Evolutionary conservation across 257 asterid genomes (phyloP).

Genomic region (Lithospermum erythrorhizon): DNA sequence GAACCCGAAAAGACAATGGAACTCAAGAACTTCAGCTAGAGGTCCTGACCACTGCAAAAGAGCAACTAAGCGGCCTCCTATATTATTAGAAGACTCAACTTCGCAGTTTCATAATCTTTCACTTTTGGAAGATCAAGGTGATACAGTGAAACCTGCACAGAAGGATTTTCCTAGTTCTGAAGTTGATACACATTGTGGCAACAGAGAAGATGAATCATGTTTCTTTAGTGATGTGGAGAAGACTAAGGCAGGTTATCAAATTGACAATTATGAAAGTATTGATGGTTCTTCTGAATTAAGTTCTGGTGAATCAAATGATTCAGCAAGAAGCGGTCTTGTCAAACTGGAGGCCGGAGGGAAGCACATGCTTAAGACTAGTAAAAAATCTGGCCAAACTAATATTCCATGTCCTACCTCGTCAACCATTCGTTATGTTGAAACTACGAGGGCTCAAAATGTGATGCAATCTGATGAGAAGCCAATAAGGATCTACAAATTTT

Average conservation of each 20-base stretch:
- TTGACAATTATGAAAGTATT: no score
- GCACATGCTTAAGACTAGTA: no score
- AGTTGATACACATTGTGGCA: conserved; percentile 10
- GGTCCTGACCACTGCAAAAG: conserved; percentile 19
- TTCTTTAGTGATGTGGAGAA: conserved; percentile 8
- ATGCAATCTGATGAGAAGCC: conserved; percentile 21
- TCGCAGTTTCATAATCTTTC: conserved; percentile 27
- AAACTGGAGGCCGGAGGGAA: no score
- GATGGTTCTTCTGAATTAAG: no score
- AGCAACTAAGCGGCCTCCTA: conserved; percentile 25
- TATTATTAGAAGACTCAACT: conserved; percentile 18
- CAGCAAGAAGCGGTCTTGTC: no score
- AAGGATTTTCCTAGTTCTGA: conserved; percentile 8
- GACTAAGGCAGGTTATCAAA: no score
- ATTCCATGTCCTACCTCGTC: conserved; percentile 20
- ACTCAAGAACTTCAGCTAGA: conserved; percentile 12
- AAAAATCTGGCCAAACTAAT: conserved; percentile 6
- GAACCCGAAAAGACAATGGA: not conserved
- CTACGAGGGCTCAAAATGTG: conserved; percentile 17
- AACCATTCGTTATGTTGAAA: conserved; percentile 17
- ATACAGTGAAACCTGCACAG: conserved; percentile 9
- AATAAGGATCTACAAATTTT: conserved; percentile 20
- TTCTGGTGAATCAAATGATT: no score
- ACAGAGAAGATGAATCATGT: conserved; percentile 15
- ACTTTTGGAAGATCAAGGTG: conserved; percentile 21